Base-by-base conservation (phyloP, 2,329 filamentous ascomycete genomes). In the Rasamsonia emersonii region DNA sequence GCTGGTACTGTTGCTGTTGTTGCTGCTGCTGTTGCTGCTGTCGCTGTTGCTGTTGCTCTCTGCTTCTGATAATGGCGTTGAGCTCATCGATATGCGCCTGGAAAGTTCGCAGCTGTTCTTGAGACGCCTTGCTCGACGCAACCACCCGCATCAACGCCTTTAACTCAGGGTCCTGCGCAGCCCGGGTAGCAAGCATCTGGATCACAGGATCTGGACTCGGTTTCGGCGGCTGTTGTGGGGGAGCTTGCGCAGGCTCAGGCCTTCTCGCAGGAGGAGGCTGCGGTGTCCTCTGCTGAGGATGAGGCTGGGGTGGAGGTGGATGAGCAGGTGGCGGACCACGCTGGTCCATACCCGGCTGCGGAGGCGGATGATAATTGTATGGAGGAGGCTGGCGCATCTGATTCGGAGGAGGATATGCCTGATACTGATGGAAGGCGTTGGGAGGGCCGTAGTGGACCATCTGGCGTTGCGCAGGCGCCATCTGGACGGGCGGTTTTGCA, bases 71-170 rank as follows among this genome's bases (percentile, higher is more conserved):
- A 18, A 68, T 65, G 2, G 61, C 63, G 38, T 68, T 69, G 8
- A 70, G 56, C 36, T 68, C 65, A 39, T 70, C 65, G 31, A 70
- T 69, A 40, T 70, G 65, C 18, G 58, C 56, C 40, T 70, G 66
- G 37, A 70, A 70, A 33, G 63, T 57, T 31, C 61, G 61, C 14
- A 70, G 50, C 38, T 70, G 64, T 37, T 65, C 63, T 37, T 64
- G 61, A 3, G 61, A 61, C 9, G 66, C 66, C 41, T 65, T 59
- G 35, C 64, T 68, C 4, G 63, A 64, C 3, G 66, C 66, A 16
- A 70, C 66, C 10, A 70, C 56, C 37, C 64, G 58, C 66, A 70
- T 70, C 42, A 70, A 44, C 4, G 63, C 62, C 40, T 69, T 70
- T 20, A 70, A 45, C 28, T 65, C 61, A 4, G 61, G 61, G 38